Evolutionary conservation across 192 early-diverging fungal species (phyloP), one percentile per base, ranked within the genome.

Genomic region (Umbelopsis sp.): DNA sequence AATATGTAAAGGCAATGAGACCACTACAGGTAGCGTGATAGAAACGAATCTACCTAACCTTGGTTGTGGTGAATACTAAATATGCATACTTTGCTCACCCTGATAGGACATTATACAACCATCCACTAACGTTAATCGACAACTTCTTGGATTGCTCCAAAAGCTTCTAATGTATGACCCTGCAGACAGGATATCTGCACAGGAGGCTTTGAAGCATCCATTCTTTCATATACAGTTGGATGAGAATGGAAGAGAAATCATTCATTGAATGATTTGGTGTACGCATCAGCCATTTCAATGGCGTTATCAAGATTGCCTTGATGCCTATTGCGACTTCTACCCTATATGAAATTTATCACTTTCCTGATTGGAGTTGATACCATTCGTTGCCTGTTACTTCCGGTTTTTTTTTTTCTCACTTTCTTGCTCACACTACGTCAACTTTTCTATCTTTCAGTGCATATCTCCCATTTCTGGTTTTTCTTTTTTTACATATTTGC

Each of bases 121-220:
- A 65, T 74, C n/a, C 80, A 85, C 45, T 73, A 81, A 24, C 76
- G 74, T 32, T 73, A 85, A 53, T 52, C 14, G 44, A 25, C 56
- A 77, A 89, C 95, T 79, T 73, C 86, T 70, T 87, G 73, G 95
- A 70, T 76, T 98, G 68, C 80, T 98, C 53, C 80, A 80, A 70
- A 80, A 84, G 38, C 68, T 98, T 77, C 80, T 98, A 43, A 81
- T 83, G 43, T 96, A 92, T 80, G 93, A 97, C 68, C 95, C 96
- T 1, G 72, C 71, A 43, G 62, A 89, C 26, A 85, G 96, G 44
- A 91, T 97, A 45, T 86, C 93, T 4, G 95, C 97, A 14, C 82
- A 87, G 16, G 85, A 95, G 49, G 97, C 97, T 3, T 83, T 95
- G 54, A 77, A 88, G 25, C 96, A 97, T 76, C 90, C 88, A 38